These are phyloP conservation scores for Macrolepiota dolichaula DNA, from an alignment of 768 basidiomycete species.

Conservation along the genomic window DNA sequence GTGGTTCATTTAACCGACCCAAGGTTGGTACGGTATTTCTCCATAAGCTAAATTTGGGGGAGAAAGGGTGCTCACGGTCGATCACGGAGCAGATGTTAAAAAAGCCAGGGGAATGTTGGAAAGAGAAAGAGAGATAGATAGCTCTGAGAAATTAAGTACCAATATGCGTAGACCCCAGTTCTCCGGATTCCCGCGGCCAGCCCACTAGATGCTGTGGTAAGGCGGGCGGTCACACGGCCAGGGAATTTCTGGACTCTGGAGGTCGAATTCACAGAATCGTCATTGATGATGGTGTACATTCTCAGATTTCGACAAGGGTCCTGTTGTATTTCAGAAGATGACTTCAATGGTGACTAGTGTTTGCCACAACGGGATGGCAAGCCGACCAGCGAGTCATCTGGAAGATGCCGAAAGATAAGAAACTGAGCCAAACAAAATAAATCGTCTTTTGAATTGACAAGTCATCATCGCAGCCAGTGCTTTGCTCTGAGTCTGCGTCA, in stretches of 20 bases:
- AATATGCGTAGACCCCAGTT: background rate
- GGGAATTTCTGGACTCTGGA: background rate
- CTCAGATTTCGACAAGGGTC: background rate
- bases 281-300: background rate
- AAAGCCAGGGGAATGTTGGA: background rate
- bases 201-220: too few relatives aligned
- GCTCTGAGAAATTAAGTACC: background rate
- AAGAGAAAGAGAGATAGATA: background rate
- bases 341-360: background rate
- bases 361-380: background rate
- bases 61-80: background rate
- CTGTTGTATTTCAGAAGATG: background rate
- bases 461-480: constrained; percentile 24
- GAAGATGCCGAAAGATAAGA: background rate
- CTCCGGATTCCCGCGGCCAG: background rate
- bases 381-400: constrained; percentile 6
- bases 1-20: background rate
- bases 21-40: background rate
- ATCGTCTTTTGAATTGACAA: background rate
- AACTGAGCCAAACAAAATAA: background rate
- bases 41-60: background rate
- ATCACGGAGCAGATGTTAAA: background rate
- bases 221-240: background rate
- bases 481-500: constrained; percentile 20
- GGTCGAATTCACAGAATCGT: background rate